phyloP scores from a whole-genome alignment of 176 grass and related monocot genomes.

The Aechmea fasciata region DNA sequence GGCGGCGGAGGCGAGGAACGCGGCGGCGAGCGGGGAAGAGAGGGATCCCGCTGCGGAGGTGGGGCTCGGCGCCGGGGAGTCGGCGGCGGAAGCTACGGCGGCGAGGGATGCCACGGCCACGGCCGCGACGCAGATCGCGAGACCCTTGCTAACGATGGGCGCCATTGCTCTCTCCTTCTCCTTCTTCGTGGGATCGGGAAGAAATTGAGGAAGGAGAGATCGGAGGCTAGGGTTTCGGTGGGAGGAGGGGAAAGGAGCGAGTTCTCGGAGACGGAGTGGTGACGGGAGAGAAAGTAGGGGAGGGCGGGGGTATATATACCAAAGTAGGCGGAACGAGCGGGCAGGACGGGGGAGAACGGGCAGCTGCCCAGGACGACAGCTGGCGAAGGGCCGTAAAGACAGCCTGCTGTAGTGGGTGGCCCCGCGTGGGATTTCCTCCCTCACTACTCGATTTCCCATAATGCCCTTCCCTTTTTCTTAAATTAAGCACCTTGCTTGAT shows the following conservation, averaged over 20 bases:
- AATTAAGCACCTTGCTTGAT: no score
- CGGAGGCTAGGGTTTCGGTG: neutral
- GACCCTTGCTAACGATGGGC: neutral
- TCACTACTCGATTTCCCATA: neutral
- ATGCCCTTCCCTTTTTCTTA: neutral
- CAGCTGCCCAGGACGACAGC: slow-evolving; percentile 1
- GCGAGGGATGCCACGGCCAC: slow-evolving; percentile 31
- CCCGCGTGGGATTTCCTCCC: neutral
- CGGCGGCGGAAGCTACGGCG: slow-evolving; percentile 34
- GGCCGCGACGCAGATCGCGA: slow-evolving; percentile 9
- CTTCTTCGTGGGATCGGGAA: neutral
- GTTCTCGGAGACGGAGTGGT: neutral
- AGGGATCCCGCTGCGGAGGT: slow-evolving; percentile 30
- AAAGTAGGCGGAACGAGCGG: neutral
- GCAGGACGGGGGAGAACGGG: neutral
- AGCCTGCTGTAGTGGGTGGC: neutral
- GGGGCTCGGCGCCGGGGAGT: slow-evolving; percentile 63
- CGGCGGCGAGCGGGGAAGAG: slow-evolving; percentile 29
- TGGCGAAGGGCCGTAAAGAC: neutral
- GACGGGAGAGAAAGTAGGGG: no score
- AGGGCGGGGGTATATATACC: no score
- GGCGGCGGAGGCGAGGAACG: slow-evolving; percentile 50
- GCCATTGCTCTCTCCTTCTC: neutral
- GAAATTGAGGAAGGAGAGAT: neutral
- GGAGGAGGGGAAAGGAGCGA: neutral